Evolutionary conservation across 2,329 filamentous ascomycete species (phyloP), one percentile per base, ranked within the genome.

Genomic region (Cryphonectria nitschkei): DNA sequence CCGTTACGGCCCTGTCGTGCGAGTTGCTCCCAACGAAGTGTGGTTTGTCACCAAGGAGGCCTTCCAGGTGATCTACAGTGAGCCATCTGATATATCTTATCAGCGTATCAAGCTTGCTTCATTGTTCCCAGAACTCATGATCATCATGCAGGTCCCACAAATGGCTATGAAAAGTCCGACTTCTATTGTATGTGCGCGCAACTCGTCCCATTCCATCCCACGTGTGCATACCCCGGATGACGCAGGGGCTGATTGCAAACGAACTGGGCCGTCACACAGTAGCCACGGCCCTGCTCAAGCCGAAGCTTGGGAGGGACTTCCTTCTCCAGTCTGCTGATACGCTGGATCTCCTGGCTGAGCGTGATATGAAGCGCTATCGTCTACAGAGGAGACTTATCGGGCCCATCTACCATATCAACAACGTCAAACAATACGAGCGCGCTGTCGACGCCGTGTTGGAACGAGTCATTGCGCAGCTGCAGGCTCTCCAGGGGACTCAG

Each of bases 1-100:
- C 0, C 76, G 70, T 14, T 87, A 88, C 71, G 87, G 87, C 0
- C 81, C 84, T 0, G 78, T 82, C 2, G 87, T 89, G n/a, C 81
- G 87, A 0, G 82, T 88, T 9, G 84, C 84, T 0, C 86, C 87
- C 0, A 82, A 86, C 46, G 86, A 88, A 74, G 80, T 88, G 7
- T 88, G 86, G 83, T 84, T 87, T 39, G 78, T 84, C 70, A 84
- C 81, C 2, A 79, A 76, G 32, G 84, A 86, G 64, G 86, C 83
- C 0, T 86, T 84, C 71, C 81, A 81, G 68, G 74, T 78, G 1
- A 85, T 87, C 9, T 88, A 87, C 75, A 78, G 85, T 85, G 72
- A 26, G 81, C 75, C 65, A 63, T 39, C 16, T 52, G 22, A 7
- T 41, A 41, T 11, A 29, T 9, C 19, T 7, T 65, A 19, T 41